These are phyloP conservation scores for Xylaria intraflava DNA, from an alignment of 495 filamentous ascomycete genomes.

Conservation along the genomic window DNA sequence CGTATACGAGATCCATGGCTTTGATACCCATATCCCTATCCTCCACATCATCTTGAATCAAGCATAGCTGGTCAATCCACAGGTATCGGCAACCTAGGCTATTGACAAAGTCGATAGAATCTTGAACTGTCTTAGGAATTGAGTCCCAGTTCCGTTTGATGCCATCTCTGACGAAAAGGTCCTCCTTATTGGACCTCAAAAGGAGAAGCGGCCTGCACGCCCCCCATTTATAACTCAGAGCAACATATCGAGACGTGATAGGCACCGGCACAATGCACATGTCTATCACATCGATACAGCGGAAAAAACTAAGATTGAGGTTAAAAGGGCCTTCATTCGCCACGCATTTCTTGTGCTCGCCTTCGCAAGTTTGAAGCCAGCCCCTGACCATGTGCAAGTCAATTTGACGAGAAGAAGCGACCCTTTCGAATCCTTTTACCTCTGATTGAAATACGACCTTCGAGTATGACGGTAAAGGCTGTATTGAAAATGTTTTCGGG, in stretches of 20 bases:
- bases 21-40: conserved; percentile 4
- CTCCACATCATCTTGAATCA: conserved; percentile 7
- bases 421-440: conserved; percentile 1
- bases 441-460: conserved; percentile 6
- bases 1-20: conserved; percentile 13
- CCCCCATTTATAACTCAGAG: conserved; percentile 34
- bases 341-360: neutral
- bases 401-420: neutral
- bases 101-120: conserved; percentile 23
- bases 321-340: conserved; percentile 1
- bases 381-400: conserved; percentile 4
- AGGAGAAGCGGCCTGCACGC: conserved; percentile 16
- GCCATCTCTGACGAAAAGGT: conserved; percentile 3
- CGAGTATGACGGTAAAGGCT: conserved; percentile 9
- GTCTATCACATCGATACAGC: conserved; percentile 22
- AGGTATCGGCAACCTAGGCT: conserved; percentile 23
- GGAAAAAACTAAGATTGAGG: conserved; percentile 12
- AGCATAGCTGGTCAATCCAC: conserved; percentile 31
- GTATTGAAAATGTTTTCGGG: conserved; percentile 3
- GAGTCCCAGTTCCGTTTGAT: conserved; percentile 3
- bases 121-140: conserved; percentile 20
- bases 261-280: conserved; percentile 14
- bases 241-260: conserved; percentile 18
- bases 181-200: neutral
- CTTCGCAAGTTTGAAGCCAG: conserved; percentile 7